These are phyloP conservation scores for Notholithocarpus densiflorus DNA, from an alignment of 306 rosid species.

Conservation along the genomic window DNA sequence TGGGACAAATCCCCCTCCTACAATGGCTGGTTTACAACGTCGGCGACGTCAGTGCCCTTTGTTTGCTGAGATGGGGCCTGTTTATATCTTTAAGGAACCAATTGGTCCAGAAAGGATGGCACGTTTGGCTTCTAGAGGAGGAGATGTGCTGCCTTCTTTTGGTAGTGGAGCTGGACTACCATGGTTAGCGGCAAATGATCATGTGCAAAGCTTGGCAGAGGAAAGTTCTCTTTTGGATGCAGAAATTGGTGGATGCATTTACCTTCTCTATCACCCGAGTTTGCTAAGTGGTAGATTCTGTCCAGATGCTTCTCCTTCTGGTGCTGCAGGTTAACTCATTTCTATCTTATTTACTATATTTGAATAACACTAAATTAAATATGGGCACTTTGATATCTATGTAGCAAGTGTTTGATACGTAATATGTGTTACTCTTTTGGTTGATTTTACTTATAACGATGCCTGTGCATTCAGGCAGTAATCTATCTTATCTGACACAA, in stretches of 20 bases:
- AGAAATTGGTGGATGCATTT: slow-evolving; percentile 85
- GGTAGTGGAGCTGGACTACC: slow-evolving; percentile 93
- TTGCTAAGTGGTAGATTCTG: slow-evolving; percentile 91
- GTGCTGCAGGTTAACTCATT: slow-evolving; percentile 76
- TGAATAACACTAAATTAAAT: not conserved
- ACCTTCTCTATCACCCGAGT: slow-evolving; percentile 92
- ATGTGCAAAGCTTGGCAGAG: slow-evolving; percentile 63
- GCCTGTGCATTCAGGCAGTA: not conserved
- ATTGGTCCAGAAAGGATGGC: slow-evolving; percentile 87
- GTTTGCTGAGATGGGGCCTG: slow-evolving; percentile 99
- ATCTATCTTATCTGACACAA: not conserved
- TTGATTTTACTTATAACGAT: not conserved
- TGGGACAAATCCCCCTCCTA: slow-evolving; percentile 99
- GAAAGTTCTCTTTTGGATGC: slow-evolving; percentile 89
- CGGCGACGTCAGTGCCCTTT: slow-evolving; percentile 98
- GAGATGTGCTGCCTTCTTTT: slow-evolving; percentile 84
- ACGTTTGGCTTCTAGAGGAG: slow-evolving; percentile 91
- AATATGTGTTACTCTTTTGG: not conserved
- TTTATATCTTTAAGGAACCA: slow-evolving; percentile 91
- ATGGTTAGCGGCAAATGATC: slow-evolving; percentile 76
- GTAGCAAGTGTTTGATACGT: not conserved
- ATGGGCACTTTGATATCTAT: not conserved
- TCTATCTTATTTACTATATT: slow-evolving; percentile 23
- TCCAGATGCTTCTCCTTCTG: slow-evolving; percentile 97
- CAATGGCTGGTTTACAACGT: slow-evolving; percentile 99